Conservation (phyloP, 371 early-diverging fungal genomes). For the Apophysomyces trapeziformis region DNA sequence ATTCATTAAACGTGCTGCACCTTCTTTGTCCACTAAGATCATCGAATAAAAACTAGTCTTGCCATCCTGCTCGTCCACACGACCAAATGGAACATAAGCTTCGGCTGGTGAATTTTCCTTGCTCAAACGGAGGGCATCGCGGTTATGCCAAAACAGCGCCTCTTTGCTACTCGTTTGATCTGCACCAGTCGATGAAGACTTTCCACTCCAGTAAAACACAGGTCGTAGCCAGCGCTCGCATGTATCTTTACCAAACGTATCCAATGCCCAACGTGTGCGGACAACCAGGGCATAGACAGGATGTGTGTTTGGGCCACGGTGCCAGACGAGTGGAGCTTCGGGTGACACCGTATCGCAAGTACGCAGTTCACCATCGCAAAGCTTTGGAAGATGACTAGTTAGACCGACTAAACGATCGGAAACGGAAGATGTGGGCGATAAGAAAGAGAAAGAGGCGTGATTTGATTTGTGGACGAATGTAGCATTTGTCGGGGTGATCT, state of each 20-base stretch:
- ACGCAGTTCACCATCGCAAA: slow-evolving; percentile 50
- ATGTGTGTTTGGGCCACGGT: slow-evolving; percentile 70
- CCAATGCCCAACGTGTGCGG: slow-evolving; percentile 58
- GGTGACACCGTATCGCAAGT: slow-evolving; percentile 23
- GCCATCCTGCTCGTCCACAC: slow-evolving; percentile 14
- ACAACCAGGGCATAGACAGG: slow-evolving; percentile 71
- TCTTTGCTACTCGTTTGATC: slow-evolving; percentile 43
- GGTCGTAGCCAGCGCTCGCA: slow-evolving; percentile 58
- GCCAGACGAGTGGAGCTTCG: slow-evolving; percentile 57
- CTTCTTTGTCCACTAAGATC: slow-evolving; percentile 64
- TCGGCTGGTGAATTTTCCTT: slow-evolving; percentile 67
- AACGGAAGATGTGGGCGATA: slow-evolving; percentile 53
- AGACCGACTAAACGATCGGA: slow-evolving; percentile 42
- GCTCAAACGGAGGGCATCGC: slow-evolving; percentile 59
- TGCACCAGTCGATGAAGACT: slow-evolving; percentile 31
- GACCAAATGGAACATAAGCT: slow-evolving; percentile 53
- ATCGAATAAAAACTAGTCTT: slow-evolving; percentile 41
- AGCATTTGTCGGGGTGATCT: slow-evolving; percentile 20
- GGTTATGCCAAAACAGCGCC: slow-evolving; percentile 57
- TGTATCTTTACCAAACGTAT: slow-evolving; percentile 48
- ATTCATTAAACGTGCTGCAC: slow-evolving; percentile 43
- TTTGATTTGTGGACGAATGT: slow-evolving; percentile 17
- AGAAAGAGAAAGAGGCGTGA: slow-evolving; percentile 54
- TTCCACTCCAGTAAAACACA: slow-evolving; percentile 71
- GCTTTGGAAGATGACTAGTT: slow-evolving; percentile 47